These are phyloP conservation scores for Rugonectria rugulosa DNA, from an alignment of 2,329 filamentous ascomycete genomes.

Conservation along the genomic window DNA sequence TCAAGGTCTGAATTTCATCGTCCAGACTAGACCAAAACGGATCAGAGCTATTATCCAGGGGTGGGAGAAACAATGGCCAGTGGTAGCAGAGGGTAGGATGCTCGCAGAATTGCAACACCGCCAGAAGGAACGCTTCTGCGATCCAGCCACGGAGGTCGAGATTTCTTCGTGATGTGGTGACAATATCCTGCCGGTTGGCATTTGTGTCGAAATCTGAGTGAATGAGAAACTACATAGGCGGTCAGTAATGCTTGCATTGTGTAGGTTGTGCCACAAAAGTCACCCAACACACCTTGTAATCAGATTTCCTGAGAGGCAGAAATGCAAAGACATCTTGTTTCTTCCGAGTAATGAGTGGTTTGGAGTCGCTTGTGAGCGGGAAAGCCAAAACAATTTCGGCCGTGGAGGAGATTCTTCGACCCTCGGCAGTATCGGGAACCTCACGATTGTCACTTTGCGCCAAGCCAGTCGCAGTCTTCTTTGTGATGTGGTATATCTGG, in stretches of 20 bases:
- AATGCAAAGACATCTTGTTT: conserved; percentile 29
- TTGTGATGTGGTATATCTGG: conserved; percentile 26
- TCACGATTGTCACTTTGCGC: conserved; percentile 22
- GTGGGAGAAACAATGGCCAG: conserved; percentile 26
- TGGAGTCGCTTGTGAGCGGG: not conserved
- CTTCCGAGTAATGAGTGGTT: not conserved
- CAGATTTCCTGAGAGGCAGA: conserved; percentile 12
- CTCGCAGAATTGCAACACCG: conserved; percentile 23
- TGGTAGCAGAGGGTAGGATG: conserved; percentile 21
- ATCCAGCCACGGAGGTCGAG: conserved; percentile 8
- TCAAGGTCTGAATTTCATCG: not conserved
- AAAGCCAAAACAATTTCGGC: conserved; percentile 30
- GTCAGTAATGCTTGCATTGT: not conserved
- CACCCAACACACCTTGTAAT: conserved; percentile 12
- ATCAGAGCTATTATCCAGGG: not conserved
- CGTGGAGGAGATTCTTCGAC: not conserved
- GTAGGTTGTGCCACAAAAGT: not conserved
- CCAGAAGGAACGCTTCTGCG: not conserved
- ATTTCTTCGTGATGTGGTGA: conserved; percentile 21
- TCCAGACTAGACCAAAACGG: conserved; percentile 23
- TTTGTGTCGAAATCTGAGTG: conserved; percentile 28
- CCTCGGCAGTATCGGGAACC: not conserved
- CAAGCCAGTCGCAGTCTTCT: not conserved
- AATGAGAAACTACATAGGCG: conserved; percentile 25
- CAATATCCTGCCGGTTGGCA: conserved; percentile 23